A percentile compares a stretch with the other conserved stretches of the same genome.
Conservation (phyloP, 768 basidiomycete species). For the Suillus tomentosus region DNA sequence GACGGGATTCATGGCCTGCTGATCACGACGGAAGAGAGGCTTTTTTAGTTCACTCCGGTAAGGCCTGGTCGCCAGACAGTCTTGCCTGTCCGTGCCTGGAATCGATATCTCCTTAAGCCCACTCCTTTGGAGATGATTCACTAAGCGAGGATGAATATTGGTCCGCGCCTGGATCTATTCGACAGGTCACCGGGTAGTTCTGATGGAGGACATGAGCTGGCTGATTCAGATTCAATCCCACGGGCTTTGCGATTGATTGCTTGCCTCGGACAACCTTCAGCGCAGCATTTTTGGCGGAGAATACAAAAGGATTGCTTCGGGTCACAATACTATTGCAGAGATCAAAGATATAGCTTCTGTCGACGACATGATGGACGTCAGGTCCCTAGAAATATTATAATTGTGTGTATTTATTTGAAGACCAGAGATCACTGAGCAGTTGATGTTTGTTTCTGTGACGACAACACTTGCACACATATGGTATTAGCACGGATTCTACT, state of each 20-base stretch:
- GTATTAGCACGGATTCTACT: neutral
- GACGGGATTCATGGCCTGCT: neutral
- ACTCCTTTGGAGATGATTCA: neutral
- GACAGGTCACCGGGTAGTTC: neutral
- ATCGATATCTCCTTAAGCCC: neutral
- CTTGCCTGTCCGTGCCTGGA: neutral
- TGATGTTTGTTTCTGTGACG: neutral
- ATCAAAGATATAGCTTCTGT: neutral
- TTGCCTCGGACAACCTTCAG: neutral
- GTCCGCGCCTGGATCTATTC: neutral
- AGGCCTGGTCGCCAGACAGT: neutral
- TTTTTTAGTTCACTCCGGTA: neutral
- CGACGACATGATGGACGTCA: neutral
- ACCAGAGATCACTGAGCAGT: neutral
- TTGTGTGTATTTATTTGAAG: too few relatives aligned
- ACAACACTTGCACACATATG: neutral
- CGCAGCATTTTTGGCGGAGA: neutral
- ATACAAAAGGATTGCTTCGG: neutral
- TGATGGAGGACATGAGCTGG: neutral
- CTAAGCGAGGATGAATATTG: neutral
- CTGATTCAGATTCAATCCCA: neutral
- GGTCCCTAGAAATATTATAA: neutral
- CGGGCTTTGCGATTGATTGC: neutral
- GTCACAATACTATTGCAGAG: neutral
- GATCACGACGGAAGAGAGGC: neutral